These are phyloP conservation scores for Lachnellula occidentalis DNA, from an alignment of 2,329 filamentous ascomycete genomes.

Conservation along the genomic window DNA sequence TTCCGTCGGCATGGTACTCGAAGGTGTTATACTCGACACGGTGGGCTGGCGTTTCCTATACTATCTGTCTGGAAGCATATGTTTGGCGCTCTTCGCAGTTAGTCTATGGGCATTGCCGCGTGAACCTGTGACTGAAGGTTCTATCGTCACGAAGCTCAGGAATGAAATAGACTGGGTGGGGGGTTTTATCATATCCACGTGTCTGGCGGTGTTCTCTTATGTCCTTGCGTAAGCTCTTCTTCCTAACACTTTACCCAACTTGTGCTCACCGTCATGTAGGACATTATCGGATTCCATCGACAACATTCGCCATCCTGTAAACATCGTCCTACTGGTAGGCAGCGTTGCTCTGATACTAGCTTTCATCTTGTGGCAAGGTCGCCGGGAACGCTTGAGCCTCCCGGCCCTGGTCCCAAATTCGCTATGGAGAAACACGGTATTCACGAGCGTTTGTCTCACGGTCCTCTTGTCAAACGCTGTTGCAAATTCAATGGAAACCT, in stretches of 20 bases:
- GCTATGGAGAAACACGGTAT: slow-evolving; percentile 53
- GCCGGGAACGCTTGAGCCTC: slow-evolving; percentile 39
- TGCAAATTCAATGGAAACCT: slow-evolving; percentile 42
- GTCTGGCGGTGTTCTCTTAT: slow-evolving; percentile 46
- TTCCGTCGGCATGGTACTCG: slow-evolving; percentile 44
- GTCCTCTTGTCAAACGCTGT: slow-evolving; percentile 43
- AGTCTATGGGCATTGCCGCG: slow-evolving; percentile 35
- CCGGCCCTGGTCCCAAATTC: slow-evolving; percentile 58
- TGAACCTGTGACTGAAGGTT: slow-evolving; percentile 25
- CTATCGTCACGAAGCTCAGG: slow-evolving; percentile 25
- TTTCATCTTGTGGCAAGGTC: slow-evolving; percentile 28
- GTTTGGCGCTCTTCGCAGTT: slow-evolving; percentile 32
- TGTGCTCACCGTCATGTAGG: not conserved
- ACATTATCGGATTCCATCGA: slow-evolving; percentile 35
- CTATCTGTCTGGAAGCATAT: slow-evolving; percentile 36
- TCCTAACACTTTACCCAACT: not conserved
- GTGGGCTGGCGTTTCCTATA: slow-evolving; percentile 45
- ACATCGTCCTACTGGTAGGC: slow-evolving; percentile 42
- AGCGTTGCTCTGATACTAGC: slow-evolving; percentile 38
- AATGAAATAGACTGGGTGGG: slow-evolving; percentile 51
- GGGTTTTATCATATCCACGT: slow-evolving; percentile 40
- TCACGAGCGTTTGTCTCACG: slow-evolving; percentile 49
- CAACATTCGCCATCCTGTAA: slow-evolving; percentile 38
- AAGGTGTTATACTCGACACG: slow-evolving; percentile 42
- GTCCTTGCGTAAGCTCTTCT: slow-evolving; percentile 43